Evolutionary conservation across 768 basidiomycete genomes (phyloP).

Genomic region (Pholiota microspora): DNA sequence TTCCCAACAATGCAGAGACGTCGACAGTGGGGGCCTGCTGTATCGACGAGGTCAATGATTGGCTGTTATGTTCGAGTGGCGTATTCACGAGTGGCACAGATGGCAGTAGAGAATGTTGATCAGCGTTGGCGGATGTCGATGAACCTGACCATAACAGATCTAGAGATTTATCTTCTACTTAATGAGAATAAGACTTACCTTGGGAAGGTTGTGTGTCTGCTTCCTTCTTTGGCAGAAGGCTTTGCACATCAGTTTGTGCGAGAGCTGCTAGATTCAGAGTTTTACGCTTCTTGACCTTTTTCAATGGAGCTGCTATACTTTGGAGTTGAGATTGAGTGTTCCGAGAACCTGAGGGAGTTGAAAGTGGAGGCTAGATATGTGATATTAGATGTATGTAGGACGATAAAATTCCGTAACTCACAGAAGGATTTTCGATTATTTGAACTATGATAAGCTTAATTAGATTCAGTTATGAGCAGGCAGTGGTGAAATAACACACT

Average conservation of each 20-base stretch:
- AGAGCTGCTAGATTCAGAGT: conserved; percentile 25
- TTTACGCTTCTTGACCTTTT: conserved; percentile 27
- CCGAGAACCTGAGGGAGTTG: neutral
- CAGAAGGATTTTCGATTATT: conserved; percentile 6
- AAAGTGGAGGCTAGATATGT: neutral
- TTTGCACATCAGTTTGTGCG: conserved; percentile 27
- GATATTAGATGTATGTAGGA: neutral
- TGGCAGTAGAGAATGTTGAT: too few species aligned
- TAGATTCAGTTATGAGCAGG: neutral
- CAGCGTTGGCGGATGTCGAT: too few species aligned
- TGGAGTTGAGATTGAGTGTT: neutral
- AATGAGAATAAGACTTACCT: conserved; percentile 1
- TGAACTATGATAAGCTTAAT: neutral
- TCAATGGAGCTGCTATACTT: conserved; percentile 2
- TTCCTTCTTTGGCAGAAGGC: conserved; percentile 21
- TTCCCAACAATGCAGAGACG: too few species aligned
- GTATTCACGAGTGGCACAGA: too few species aligned
- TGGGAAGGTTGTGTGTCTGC: neutral
- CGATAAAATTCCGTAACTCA: neutral
- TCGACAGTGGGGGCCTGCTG: too few species aligned
- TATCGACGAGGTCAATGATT: too few species aligned
- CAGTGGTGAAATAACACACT: neutral
- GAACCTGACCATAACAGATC: too few species aligned
- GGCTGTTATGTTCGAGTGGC: too few species aligned
- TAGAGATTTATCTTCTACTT: too few species aligned